These are phyloP conservation scores for Quercus engelmannii DNA, from an alignment of 306 rosid genomes.

Conservation along the genomic window DNA sequence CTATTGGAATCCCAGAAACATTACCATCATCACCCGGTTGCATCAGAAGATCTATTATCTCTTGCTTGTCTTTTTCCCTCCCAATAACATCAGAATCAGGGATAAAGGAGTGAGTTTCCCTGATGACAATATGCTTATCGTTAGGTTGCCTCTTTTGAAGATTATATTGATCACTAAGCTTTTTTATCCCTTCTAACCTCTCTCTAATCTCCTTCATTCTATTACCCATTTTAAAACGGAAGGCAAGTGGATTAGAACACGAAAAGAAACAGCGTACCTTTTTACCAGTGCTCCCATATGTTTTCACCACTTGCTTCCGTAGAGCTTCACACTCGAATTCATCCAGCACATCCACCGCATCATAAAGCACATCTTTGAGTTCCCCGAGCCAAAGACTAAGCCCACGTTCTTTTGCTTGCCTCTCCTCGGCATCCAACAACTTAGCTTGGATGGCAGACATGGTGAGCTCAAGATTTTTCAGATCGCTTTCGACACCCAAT, in stretches of 20 bases:
- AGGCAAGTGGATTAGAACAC: no score
- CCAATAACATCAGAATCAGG: slow-evolving; percentile 34
- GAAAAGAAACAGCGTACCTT: no score
- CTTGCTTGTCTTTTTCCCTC: slow-evolving; percentile 20
- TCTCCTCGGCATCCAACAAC: slow-evolving; percentile 13
- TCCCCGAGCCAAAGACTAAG: neutral
- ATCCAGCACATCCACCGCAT: no score
- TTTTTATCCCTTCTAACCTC: neutral
- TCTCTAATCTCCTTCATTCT: neutral
- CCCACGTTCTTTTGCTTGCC: neutral
- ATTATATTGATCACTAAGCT: neutral
- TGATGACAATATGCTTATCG: neutral
- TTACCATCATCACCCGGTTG: neutral
- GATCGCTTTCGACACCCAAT: neutral
- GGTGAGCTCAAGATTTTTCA: neutral
- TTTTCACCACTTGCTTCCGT: no score
- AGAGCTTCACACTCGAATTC: no score
- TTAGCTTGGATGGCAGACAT: neutral
- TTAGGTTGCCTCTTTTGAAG: neutral
- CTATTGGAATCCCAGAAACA: slow-evolving; percentile 16
- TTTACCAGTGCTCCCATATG: no score
- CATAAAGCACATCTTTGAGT: neutral
- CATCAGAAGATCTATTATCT: neutral
- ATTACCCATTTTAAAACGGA: no score
- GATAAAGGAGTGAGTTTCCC: slow-evolving; percentile 19